These are phyloP conservation scores for Aureobasidium zeae DNA, from an alignment of 2,329 filamentous ascomycete genomes.

Conservation along the genomic window DNA sequence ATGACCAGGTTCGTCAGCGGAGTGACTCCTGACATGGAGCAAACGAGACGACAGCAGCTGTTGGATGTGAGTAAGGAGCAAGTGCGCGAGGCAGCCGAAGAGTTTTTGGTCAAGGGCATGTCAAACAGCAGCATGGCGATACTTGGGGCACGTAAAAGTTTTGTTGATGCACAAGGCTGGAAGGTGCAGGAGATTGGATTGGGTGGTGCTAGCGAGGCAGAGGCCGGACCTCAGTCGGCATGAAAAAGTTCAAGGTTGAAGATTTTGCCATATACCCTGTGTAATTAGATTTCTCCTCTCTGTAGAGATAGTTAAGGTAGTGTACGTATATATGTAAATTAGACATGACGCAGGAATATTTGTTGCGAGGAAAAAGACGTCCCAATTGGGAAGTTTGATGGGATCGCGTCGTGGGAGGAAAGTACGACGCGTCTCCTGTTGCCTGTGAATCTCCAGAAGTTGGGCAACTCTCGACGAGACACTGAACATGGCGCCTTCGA, in stretches of 20 bases:
- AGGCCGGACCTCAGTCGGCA: constrained; percentile 23
- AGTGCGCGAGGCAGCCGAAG: constrained; percentile 70
- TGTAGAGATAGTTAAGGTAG: constrained; percentile 12
- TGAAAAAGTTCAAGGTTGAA: constrained; percentile 2
- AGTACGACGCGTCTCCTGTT: constrained; percentile 8
- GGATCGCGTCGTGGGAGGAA: constrained; percentile 6
- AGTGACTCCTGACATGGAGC: constrained; percentile 80
- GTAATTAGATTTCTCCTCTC: constrained; percentile 14
- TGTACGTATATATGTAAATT: constrained; percentile 6
- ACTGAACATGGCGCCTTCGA: constrained; percentile 14
- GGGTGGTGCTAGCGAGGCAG: constrained; percentile 23
- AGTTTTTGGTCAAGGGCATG: constrained; percentile 53
- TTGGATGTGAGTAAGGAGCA: constrained; percentile 77
- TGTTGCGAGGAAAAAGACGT: background rate
- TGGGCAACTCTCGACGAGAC: background rate
- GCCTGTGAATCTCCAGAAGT: background rate
- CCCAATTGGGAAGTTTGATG: constrained; percentile 1
- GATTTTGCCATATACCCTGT: constrained; percentile 17
- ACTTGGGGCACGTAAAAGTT: constrained; percentile 73
- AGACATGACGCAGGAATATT: background rate
- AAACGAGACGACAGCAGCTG: constrained; percentile 70
- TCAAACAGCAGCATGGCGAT: constrained; percentile 60
- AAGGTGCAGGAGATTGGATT: constrained; percentile 65
- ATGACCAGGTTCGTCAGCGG: constrained; percentile 78
- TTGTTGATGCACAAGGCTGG: constrained; percentile 62